Base-by-base conservation (phyloP, 2,329 filamentous ascomycete genomes). In the Colletotrichum echinochloae region DNA sequence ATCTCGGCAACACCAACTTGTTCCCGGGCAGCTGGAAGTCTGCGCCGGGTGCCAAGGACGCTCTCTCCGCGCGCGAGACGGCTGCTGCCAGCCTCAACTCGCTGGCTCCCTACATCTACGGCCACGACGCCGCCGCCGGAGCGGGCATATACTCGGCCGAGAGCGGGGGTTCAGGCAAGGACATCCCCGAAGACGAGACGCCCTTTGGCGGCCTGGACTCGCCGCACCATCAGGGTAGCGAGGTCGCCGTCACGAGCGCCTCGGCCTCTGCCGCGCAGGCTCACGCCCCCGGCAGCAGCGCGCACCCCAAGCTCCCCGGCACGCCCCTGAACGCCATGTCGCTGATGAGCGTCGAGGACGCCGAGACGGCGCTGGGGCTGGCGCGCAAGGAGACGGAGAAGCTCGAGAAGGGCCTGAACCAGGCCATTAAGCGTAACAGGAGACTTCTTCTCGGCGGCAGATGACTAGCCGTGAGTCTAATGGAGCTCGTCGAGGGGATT, bases 311-410 rank as follows among this genome's bases (percentile, higher is more conserved):
- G 48, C 61, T 73, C 5, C 70, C 74, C 6, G 71, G 67, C 18
- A 71, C 68, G 74, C 78, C 81, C n/a, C 82, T 84, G 61, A 81
- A 80, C 44, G 84, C 83, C 68, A 87, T 88, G 72, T 85, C 86
- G 6, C 79, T 89, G 9, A 87, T 92, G 84, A 88, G 83, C 57
- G 83, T 91, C 2, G 86, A 90, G 72, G 91, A 92, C 70, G 87
- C 89, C 2, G 90, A 92, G 80, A 81, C 81, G 66, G 87, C 87
- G 55, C 81, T 88, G 52, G 74, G 78, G 28, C 78, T 84, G 46
- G 85, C 87, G 35, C 83, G 85, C 60, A 88, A 86, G 76, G 90
- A 92, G 77, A 87, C 87, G 8, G 89, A 91, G 73, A 86, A 83
- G 75, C 77, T 90, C 37, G 89, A 91, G 80, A 91, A 89, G 82